Evolutionary conservation across 441 rosid genomes (phyloP).

Genomic region (Pelargonium myrrhifolium): DNA sequence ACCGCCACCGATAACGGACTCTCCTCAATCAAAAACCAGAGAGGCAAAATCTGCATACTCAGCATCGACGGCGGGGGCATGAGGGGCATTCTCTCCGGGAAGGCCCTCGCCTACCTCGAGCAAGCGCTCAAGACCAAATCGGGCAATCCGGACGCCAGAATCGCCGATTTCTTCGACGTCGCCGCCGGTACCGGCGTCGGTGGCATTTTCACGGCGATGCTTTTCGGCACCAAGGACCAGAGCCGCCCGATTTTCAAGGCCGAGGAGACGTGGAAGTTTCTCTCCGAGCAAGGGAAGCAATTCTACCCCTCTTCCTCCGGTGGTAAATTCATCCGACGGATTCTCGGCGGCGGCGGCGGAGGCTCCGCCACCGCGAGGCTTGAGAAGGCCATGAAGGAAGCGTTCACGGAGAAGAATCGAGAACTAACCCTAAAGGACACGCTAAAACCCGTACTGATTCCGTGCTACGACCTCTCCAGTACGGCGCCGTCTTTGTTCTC

Average conservation of each 20-base stretch:
- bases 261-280: constrained; percentile 78
- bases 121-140: constrained; percentile 64
- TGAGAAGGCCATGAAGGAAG: constrained; percentile 61
- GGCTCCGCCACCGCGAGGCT: constrained; percentile 35
- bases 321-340: constrained; percentile 37
- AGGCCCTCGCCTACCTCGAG: constrained; percentile 73
- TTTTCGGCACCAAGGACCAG: constrained; percentile 62
- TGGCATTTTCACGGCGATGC: constrained; percentile 82
- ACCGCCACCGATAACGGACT: constrained; percentile 11
- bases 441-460: constrained; percentile 72
- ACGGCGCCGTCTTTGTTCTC: constrained; percentile 87
- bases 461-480: constrained; percentile 81
- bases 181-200: constrained; percentile 87
- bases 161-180: constrained; percentile 84
- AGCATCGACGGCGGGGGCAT: constrained; percentile 78
- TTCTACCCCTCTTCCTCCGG: constrained; percentile 37
- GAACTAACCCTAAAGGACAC: constrained; percentile 70
- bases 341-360: constrained; percentile 33
- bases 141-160: constrained; percentile 76
- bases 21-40: constrained; percentile 64
- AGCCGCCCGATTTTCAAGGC: constrained; percentile 61
- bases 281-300: constrained; percentile 59
- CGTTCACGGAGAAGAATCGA: constrained; percentile 41
- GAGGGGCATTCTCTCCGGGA: constrained; percentile 76
- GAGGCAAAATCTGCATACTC: constrained; percentile 80